phyloP scores from a whole-genome alignment of 1,139 yeast genomes.

The Hemisphaericaspora xylofermentans region DNA sequence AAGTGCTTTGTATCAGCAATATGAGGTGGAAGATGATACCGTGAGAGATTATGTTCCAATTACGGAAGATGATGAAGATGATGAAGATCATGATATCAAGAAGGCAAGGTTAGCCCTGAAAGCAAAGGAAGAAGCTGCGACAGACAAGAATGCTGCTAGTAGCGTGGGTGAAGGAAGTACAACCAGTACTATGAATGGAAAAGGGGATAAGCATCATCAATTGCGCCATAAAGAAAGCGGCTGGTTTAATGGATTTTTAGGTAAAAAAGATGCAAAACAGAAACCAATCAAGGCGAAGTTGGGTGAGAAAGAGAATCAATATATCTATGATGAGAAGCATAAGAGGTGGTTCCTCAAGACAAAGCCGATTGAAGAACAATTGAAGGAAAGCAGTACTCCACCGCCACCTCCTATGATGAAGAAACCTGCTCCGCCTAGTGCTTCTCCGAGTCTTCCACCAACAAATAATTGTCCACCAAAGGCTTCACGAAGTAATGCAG shows the following conservation, averaged over 20 bases:
- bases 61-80: constrained; percentile 47
- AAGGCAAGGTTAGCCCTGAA: constrained; percentile 16
- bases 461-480: constrained; percentile 2
- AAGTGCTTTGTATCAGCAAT: constrained; percentile 47
- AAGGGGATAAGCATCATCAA: constrained; percentile 4
- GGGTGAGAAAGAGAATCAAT: constrained; percentile 70
- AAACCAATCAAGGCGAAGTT: constrained; percentile 82
- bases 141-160: constrained; percentile 15
- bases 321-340: constrained; percentile 79
- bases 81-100: constrained; percentile 23
- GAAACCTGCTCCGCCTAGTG: constrained; percentile 21
- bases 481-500: too few relatives aligned
- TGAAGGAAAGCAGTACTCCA: constrained; percentile 54
- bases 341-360: constrained; percentile 85
- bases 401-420: constrained; percentile 73
- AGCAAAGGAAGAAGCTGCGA: constrained; percentile 14
- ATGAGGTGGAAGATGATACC: constrained; percentile 49
- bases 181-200: constrained; percentile 9
- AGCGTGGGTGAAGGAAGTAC: constrained; percentile 16
- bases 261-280: constrained; percentile 55
- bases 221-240: constrained; percentile 9
- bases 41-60: constrained; percentile 46
- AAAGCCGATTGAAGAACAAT: constrained; percentile 69
- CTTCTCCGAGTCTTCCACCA: constrained; percentile 12
- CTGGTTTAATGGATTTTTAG: constrained; percentile 55